phyloP scores from a whole-genome alignment of 176 grass and related monocot species.

The Aegilops bicornis region DNA sequence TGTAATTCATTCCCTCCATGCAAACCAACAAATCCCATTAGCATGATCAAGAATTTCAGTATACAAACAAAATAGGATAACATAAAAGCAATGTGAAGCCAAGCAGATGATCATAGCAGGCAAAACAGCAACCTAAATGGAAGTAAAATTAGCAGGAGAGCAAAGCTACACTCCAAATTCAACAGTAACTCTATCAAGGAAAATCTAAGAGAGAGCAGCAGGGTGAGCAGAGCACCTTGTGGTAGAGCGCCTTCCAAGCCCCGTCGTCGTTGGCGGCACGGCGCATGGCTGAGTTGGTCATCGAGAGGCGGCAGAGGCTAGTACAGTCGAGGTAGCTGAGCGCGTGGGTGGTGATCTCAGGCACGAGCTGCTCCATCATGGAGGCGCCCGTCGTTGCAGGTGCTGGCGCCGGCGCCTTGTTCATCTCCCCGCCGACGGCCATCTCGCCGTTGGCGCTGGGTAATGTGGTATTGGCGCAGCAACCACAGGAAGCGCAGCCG shows the following conservation, averaged over 20 bases:
- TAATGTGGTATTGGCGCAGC: not conserved
- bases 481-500: conserved; percentile 38
- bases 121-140: not conserved
- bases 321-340: conserved; percentile 96
- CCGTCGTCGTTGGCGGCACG: conserved; percentile 92
- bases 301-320: conserved; percentile 94
- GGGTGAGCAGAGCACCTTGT: conserved; percentile 49
- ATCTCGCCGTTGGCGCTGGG: conserved; percentile 52
- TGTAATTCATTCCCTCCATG: not conserved
- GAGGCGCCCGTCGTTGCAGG: conserved; percentile 41
- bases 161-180: conserved; percentile 20
- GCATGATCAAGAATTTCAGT: not conserved
- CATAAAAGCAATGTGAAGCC: not conserved
- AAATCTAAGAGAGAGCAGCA: not conserved
- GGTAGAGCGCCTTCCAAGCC: conserved; percentile 91
- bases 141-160: not conserved
- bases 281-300: conserved; percentile 98
- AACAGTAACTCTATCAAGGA: conserved; percentile 3
- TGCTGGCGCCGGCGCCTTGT: conserved; percentile 31
- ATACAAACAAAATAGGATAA: not conserved
- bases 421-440: conserved; percentile 59
- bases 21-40: not conserved
- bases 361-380: conserved; percentile 99
- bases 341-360: conserved; percentile 92
- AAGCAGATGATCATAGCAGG: not conserved